A percentile compares a stretch with the other conserved stretches of the same genome.
Conservation (phyloP, 2,329 filamentous ascomycete genomes). For the Elsinoe perseae region DNA sequence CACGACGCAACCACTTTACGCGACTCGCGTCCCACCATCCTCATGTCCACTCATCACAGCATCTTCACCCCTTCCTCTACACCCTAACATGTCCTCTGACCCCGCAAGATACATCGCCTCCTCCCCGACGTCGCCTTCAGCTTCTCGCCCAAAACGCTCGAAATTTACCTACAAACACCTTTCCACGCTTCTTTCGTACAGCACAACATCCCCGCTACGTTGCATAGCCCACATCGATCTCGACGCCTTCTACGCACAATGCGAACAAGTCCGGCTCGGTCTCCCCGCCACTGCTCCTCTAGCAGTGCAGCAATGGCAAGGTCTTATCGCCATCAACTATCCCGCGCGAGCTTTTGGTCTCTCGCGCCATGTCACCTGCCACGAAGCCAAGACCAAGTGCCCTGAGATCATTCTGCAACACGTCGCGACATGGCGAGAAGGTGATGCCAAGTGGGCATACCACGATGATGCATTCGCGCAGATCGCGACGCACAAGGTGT, state of each 20-base stretch:
- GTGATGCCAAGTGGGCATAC: conserved; percentile 87
- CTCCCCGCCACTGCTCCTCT: conserved; percentile 68
- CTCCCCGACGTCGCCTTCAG: conserved; percentile 37
- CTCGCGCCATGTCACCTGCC: conserved; percentile 66
- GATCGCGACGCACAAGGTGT: conserved; percentile 87
- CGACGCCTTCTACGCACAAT: conserved; percentile 93
- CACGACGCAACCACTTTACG: conserved; percentile 7
- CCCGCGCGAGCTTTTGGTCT: conserved; percentile 76
- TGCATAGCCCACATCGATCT: conserved; percentile 89
- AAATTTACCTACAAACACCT: conserved; percentile 81
- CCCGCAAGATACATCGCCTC: conserved; percentile 41
- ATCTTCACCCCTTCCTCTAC: neutral
- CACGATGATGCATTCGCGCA: conserved; percentile 69
- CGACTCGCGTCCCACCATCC: conserved; percentile 4
- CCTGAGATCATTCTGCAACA: conserved; percentile 80
- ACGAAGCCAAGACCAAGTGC: conserved; percentile 79
- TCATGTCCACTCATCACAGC: neutral
- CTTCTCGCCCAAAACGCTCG: conserved; percentile 45
- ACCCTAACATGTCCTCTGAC: conserved; percentile 36
- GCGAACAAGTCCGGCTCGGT: conserved; percentile 81
- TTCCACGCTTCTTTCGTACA: conserved; percentile 63
- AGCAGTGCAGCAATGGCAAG: conserved; percentile 92
- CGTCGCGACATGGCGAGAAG: conserved; percentile 90
- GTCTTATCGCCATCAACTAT: conserved; percentile 94
- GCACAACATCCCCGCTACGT: conserved; percentile 67